Evolutionary conservation across 331 rosid genomes (phyloP), one percentile per base, ranked within the genome.

Genomic region (Rosa hybrid): DNA sequence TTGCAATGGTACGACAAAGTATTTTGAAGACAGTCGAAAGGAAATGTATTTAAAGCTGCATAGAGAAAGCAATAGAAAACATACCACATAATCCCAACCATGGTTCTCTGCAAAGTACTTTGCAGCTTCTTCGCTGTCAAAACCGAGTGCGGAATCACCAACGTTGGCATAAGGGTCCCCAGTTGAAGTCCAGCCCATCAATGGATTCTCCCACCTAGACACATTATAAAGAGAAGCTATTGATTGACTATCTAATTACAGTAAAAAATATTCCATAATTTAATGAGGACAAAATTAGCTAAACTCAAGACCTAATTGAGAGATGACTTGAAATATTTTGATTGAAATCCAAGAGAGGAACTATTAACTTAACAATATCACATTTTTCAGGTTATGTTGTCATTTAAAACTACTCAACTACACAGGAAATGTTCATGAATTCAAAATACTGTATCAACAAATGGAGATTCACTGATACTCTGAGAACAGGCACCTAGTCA

Each of bases 161-260:
- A 96, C 99, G 73, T 96, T 85, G 57, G 99, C 80, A 46, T 93
- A 96, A 59, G 99, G 98, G 81, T 96, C 99, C 57, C 99, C 99
- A 63, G 99, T 95, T 67, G 99, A 95, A 11, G 99, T 95, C 99
- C 99, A 96, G 54, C 99, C 99, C 99, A 96, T 96, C 84, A 96
- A 81, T 77, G 99, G 99, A 82, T 96, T 96, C 80, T 96, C 99
- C 99, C 99, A 96, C 92, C 98, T 93, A 78, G 63, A 71, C 83
- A 85, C 54, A 81, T 76, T 17, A 77, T 12, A 63, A 45, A 79
- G 39, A 81, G 69, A 25, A 78, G 75, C 50, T 17, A 79, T 54
- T 71, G 46, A 34, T 13, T n/a, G 38, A 76, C 42, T 38, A 60
- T 64, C 72, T 38, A 17, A 59, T 53, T 27, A 64, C 51, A 48